phyloP scores from a whole-genome alignment of 371 early-diverging fungal genomes.

The Lichtheimia corymbifera region DNA sequence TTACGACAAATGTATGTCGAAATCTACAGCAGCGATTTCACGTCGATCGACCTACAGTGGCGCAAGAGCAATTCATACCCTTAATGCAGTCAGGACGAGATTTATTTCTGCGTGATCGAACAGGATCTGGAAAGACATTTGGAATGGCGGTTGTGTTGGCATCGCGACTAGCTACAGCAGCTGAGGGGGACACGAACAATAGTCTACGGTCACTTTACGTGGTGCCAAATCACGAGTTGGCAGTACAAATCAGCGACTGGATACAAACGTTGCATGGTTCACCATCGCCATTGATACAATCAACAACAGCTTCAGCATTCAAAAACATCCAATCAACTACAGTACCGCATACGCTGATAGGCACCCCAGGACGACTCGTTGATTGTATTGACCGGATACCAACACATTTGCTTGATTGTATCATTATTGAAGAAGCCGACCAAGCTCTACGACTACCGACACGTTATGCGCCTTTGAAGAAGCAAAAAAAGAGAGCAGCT shows the following conservation, averaged over 20 bases:
- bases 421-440: conserved; percentile 82
- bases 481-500: conserved; percentile 43
- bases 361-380: conserved; percentile 67
- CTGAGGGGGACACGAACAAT: background rate
- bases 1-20: conserved; percentile 41
- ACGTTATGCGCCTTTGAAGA: conserved; percentile 57
- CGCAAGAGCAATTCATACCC: conserved; percentile 62
- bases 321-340: background rate
- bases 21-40: conserved; percentile 47
- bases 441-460: conserved; percentile 63
- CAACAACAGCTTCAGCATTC: background rate
- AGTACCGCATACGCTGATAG: conserved; percentile 55
- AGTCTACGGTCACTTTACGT: conserved; percentile 62
- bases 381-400: conserved; percentile 51
- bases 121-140: conserved; percentile 84
- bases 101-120: conserved; percentile 68
- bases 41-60: conserved; percentile 48
- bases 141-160: conserved; percentile 61
- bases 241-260: conserved; percentile 72
- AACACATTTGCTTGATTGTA: conserved; percentile 47
- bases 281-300: conserved; percentile 7
- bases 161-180: conserved; percentile 5
- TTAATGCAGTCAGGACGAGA: conserved; percentile 56
- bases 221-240: conserved; percentile 89
- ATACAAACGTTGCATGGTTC: conserved; percentile 21